These are phyloP conservation scores for Phaeosphaeriaceae sp. DNA, from an alignment of 2,329 filamentous ascomycete species.

Conservation along the genomic window DNA sequence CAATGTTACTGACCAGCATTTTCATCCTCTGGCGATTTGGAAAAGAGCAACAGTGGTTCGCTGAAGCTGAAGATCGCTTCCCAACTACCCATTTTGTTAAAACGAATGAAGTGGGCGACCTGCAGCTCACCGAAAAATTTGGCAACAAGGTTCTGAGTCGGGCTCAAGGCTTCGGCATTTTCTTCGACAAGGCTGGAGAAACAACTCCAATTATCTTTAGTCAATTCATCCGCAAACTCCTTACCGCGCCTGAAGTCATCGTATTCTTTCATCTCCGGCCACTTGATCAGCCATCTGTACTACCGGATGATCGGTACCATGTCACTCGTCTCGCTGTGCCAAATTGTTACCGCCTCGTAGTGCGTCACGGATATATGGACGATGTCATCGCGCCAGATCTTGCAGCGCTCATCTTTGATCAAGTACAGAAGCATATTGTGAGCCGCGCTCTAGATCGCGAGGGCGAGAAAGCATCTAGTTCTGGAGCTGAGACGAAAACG, in stretches of 20 bases:
- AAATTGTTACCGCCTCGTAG: conserved; percentile 71
- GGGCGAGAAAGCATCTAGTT: conserved; percentile 24
- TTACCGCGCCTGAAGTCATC: conserved; percentile 69
- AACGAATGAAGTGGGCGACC: conserved; percentile 33
- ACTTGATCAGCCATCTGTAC: conserved; percentile 59
- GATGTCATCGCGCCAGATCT: conserved; percentile 71
- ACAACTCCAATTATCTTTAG: conserved; percentile 71
- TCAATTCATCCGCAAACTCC: conserved; percentile 75
- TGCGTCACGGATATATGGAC: conserved; percentile 76
- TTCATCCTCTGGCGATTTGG: conserved; percentile 81
- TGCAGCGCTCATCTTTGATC: conserved; percentile 60
- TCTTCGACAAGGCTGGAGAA: conserved; percentile 78
- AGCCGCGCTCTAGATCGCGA: conserved; percentile 35
- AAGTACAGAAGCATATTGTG: conserved; percentile 56
- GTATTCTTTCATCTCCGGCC: conserved; percentile 77
- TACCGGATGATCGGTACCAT: conserved; percentile 56
- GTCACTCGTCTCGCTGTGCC: conserved; percentile 58
- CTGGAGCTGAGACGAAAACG: conserved; percentile 1
- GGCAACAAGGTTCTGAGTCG: conserved; percentile 35
- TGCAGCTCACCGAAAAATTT: conserved; percentile 50
- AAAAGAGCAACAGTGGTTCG: conserved; percentile 77
- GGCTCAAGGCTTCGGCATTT: conserved; percentile 69
- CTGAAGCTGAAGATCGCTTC: conserved; percentile 66
- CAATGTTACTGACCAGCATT: conserved; percentile 65
- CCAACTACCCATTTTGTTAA: conserved; percentile 56